These are phyloP conservation scores for Cystobasidium slooffiae DNA, from an alignment of 1,284 basidiomycete species.

Conservation along the genomic window DNA sequence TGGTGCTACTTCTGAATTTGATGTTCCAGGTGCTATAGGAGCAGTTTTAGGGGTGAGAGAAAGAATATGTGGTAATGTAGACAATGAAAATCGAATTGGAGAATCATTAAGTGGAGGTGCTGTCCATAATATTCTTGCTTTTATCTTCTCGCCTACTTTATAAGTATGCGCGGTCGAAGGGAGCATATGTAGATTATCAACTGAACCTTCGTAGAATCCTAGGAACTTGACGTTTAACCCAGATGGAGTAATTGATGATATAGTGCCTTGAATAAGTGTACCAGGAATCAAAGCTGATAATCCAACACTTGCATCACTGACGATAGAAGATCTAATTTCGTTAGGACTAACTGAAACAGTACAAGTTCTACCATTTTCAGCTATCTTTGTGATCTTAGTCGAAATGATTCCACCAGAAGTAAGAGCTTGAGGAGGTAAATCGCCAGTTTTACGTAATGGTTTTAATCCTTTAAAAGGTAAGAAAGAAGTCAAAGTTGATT, in stretches of 20 bases:
- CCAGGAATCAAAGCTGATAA: conserved; percentile 86
- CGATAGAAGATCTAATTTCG: conserved; percentile 49
- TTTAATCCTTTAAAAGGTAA: conserved; percentile 73
- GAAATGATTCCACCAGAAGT: conserved; percentile 56
- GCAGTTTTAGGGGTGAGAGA: conserved; percentile 57
- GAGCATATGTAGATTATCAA: conserved; percentile 80
- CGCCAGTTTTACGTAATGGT: conserved; percentile 47
- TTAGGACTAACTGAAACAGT: conserved; percentile 53
- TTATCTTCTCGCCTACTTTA: conserved; percentile 85
- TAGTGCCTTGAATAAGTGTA: conserved; percentile 76
- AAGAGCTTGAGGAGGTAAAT: conserved; percentile 47
- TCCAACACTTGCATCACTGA: conserved; percentile 71
- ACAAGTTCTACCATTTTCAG: conserved; percentile 55
- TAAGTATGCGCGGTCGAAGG: conserved; percentile 55
- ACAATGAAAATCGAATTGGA: conserved; percentile 75
- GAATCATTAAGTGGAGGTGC: conserved; percentile 64
- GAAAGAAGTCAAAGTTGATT: conserved; percentile 69
- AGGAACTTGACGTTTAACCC: conserved; percentile 90
- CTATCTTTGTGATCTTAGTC: conserved; percentile 54
- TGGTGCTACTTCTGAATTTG: conserved; percentile 50
- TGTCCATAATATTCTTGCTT: conserved; percentile 82
- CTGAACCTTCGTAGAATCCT: conserved; percentile 90
- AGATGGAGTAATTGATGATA: conserved; percentile 76
- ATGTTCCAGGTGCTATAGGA: conserved; percentile 46
- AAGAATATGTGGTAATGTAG: conserved; percentile 74